Conservation (phyloP, 768 basidiomycete genomes). For the Hericium erinaceus region DNA sequence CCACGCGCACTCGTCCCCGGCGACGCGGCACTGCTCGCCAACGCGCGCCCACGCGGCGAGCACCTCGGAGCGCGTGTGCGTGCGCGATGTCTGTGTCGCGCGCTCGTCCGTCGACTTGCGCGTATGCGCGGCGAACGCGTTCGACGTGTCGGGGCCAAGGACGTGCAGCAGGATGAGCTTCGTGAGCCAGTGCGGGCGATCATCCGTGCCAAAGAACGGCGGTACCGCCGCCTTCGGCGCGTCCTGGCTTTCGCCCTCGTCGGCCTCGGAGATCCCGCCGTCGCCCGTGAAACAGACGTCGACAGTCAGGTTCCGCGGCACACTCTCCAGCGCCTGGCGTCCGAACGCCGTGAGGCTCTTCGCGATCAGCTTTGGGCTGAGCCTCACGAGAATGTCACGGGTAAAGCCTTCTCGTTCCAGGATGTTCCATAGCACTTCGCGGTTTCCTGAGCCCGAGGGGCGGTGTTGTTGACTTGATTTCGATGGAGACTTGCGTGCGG, state of each 20-base stretch:
- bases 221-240: conserved; percentile 1
- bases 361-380: conserved; percentile 57
- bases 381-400: conserved; percentile 48
- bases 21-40: conserved; percentile 61
- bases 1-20: conserved; percentile 77
- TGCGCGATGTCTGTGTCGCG: conserved; percentile 34
- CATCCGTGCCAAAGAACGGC: conserved; percentile 58
- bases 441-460: conserved; percentile 8
- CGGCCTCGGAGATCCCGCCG: conserved; percentile 4
- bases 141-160: conserved; percentile 48
- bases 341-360: conserved; percentile 58
- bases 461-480: conserved; percentile 11
- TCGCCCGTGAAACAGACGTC: conserved; percentile 21
- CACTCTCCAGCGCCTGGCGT: conserved; percentile 33
- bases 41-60: conserved; percentile 66
- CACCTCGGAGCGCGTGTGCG: conserved; percentile 64
- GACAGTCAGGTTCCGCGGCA: conserved; percentile 45
- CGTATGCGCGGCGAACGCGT: conserved; percentile 18
- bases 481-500: background rate
- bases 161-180: conserved; percentile 63
- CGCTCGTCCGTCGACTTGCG: conserved; percentile 24
- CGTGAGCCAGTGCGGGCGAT: conserved; percentile 75
- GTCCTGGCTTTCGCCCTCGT: background rate
- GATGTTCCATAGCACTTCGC: conserved; percentile 34
- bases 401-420: conserved; percentile 62